Evolutionary conservation across 441 rosid species (phyloP), one percentile per base, ranked within the genome.

Genomic region (Cnidoscolus chayamansa): DNA sequence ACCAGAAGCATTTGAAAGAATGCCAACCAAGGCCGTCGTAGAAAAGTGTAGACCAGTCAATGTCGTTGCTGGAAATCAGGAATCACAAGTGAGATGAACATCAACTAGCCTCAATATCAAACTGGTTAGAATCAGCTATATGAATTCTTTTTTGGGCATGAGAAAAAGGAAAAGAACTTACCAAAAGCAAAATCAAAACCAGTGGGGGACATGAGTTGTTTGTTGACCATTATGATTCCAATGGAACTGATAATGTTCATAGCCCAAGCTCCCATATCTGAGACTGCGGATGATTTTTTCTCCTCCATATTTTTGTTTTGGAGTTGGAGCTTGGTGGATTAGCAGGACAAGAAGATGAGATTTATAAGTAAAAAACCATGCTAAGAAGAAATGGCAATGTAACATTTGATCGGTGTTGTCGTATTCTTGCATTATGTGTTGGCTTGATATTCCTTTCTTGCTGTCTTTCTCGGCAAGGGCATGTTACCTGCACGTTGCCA

Each of bases 1-100:
- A 0, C 99, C 96, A 13, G 92, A 84, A 7, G 99, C 98, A 77
- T 92, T 94, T 3, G 98, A 94, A 37, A 87, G 91, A 76, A 92
- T 40, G 48, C 99, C 98, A 2, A 94, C 94, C 76, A 92, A 73
- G 2, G 99, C 98, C 15, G 99, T 94, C 56, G 89, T 80, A 1
- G 88, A 84, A 66, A 94, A 95, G 81, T 95, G 98, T 82, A 95
- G 88, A n/a, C 99, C 99, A 0, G 99, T 95, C 43, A 91, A 84
- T 7, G 96, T 95, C 4, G 99, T 88, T 9, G 96, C 99, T 95
- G 89, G 12, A 48, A 12, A 73, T 3, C 8, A 10, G 10, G 7
- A 6, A 31, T 30, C 11, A 40, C 7, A 40, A 40, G 4, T 35
- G 25, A 25, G 25, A 25, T 25, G 25, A 25, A 25, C 25, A 25